These are phyloP conservation scores for Boletus rubescentipes DNA, from an alignment of 768 basidiomycete genomes.

Conservation along the genomic window DNA sequence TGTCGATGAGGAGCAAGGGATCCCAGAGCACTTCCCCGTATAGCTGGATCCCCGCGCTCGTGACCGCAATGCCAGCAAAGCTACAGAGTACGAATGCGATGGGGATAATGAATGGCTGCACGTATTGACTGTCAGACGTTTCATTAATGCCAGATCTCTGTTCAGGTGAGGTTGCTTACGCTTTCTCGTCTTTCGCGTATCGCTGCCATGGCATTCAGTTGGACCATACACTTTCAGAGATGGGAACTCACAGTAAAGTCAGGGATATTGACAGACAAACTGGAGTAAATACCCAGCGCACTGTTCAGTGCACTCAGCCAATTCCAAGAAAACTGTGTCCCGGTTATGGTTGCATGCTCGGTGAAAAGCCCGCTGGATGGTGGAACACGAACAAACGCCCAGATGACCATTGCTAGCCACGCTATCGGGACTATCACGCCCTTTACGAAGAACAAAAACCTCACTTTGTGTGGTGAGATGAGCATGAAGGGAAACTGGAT, in stretches of 20 bases:
- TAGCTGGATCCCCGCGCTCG: constrained; percentile 63
- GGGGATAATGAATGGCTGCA: constrained; percentile 76
- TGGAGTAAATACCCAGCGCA: constrained; percentile 71
- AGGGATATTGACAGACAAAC: constrained; percentile 76
- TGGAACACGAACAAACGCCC: constrained; percentile 72
- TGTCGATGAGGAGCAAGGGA: constrained; percentile 70
- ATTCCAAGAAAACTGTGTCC: constrained; percentile 64
- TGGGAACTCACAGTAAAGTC: constrained; percentile 63
- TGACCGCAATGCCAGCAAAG: constrained; percentile 80
- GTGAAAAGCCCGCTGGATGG: constrained; percentile 57
- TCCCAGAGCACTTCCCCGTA: constrained; percentile 56
- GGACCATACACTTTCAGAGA: background rate
- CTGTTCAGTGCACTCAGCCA: constrained; percentile 79
- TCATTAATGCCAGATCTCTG: constrained; percentile 2
- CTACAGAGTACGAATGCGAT: constrained; percentile 72
- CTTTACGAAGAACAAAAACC: constrained; percentile 74
- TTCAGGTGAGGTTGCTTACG: constrained; percentile 12
- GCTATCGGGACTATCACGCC: constrained; percentile 60
- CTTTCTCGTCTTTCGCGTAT: constrained; percentile 63
- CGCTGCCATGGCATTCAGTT: constrained; percentile 39
- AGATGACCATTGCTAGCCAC: constrained; percentile 73
- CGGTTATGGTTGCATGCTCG: constrained; percentile 44
- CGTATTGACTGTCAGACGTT: constrained; percentile 52
- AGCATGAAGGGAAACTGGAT: constrained; percentile 76
- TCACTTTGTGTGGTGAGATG: constrained; percentile 74